These are phyloP conservation scores for Gossypium arboreum DNA, from an alignment of 345 rosid species.

Conservation along the genomic window DNA sequence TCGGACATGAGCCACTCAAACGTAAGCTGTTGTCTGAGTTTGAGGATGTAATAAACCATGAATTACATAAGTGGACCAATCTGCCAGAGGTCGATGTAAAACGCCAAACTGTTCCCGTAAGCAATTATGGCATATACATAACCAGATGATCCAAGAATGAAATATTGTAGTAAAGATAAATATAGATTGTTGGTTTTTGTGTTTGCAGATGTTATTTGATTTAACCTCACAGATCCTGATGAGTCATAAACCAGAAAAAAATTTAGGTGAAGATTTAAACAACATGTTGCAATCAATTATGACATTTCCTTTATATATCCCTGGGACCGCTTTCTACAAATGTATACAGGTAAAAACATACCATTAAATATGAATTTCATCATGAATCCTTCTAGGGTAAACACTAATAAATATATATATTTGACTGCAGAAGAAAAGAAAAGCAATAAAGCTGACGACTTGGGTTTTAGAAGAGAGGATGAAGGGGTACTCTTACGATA, in stretches of 20 bases:
- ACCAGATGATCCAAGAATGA: not conserved
- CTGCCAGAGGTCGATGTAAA: not conserved
- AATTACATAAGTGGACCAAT: not conserved
- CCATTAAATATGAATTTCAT: too few relatives aligned
- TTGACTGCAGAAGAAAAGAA: not conserved
- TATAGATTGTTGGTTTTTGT: not conserved
- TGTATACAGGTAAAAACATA: conserved; percentile 20
- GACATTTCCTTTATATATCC: conserved; percentile 32
- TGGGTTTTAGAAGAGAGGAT: conserved; percentile 11
- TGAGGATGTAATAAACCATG: not conserved
- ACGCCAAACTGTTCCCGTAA: not conserved
- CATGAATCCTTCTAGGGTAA: too few relatives aligned
- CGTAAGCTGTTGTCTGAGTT: not conserved
- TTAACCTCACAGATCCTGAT: conserved; percentile 15
- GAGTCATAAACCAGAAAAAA: conserved; percentile 21
- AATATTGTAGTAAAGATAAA: too few relatives aligned
- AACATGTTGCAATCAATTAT: conserved; percentile 23
- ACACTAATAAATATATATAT: too few relatives aligned
- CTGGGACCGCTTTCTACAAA: conserved; percentile 29
- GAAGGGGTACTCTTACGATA: not conserved
- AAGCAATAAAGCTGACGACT: not conserved
- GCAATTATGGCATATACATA: not conserved
- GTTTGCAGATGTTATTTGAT: conserved; percentile 31
- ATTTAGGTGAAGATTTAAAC: conserved; percentile 12
- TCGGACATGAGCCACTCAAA: not conserved